phyloP scores from a whole-genome alignment of 352 stramenopile genomes.

The Phytopythium delawarense region DNA sequence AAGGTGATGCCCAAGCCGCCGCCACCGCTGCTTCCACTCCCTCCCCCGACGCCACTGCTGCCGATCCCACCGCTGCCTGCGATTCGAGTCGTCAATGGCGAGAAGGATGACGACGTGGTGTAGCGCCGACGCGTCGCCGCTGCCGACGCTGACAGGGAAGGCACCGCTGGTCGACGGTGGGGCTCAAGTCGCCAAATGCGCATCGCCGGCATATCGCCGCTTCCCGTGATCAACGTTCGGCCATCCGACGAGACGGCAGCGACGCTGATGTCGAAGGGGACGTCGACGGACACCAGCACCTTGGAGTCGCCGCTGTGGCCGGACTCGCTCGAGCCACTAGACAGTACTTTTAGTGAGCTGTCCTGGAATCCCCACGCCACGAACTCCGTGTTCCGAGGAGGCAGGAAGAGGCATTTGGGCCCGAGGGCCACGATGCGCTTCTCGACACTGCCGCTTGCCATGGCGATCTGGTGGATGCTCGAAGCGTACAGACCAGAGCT shows the following conservation, averaged over 20 bases:
- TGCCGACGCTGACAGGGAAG: constrained; percentile 5
- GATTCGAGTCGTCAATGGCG: constrained; percentile 1
- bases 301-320: constrained; percentile 51
- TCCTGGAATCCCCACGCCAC: constrained; percentile 71
- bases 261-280: constrained; percentile 48
- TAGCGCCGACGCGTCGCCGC: constrained; percentile 14
- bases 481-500: constrained; percentile 23
- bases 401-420: constrained; percentile 52
- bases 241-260: constrained; percentile 60
- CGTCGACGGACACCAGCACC: constrained; percentile 51
- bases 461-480: constrained; percentile 43
- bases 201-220: constrained; percentile 34
- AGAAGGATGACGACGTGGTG: constrained; percentile 21
- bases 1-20: background rate
- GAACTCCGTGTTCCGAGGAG: constrained; percentile 59
- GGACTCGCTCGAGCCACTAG: constrained; percentile 30
- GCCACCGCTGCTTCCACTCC: background rate
- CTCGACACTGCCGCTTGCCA: constrained; percentile 44
- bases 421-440: constrained; percentile 39
- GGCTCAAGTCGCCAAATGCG: constrained; percentile 50
- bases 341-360: constrained; percentile 55
- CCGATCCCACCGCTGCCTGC: background rate
- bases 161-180: constrained; percentile 10
- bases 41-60: background rate
- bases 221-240: constrained; percentile 51